Base-by-base conservation (phyloP, 331 rosid genomes). In the Stylosanthes scabra region DNA sequence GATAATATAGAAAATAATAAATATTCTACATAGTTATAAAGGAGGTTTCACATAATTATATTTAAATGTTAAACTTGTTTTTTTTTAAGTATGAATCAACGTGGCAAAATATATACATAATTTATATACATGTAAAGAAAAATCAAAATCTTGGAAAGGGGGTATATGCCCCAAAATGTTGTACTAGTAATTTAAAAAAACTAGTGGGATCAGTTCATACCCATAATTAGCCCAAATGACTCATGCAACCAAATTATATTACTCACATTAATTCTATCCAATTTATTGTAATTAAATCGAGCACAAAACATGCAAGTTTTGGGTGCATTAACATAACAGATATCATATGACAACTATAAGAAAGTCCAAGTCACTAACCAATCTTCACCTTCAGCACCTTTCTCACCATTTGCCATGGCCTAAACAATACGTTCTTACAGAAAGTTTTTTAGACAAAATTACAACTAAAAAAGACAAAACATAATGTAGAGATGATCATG, bases 311-410 rank as follows among this genome's bases (percentile, higher is more conserved):
- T 39, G 58, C 28, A 47, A 16, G 54, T 45, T 47, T 15, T 31
- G 5, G 25, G 20, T 16, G 13, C 31, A 62, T 37, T 63, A 62
- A 9, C 29, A 28, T 46, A 55, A 45, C 2, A 59, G 56, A 45
- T 28, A 41, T 42, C 14, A 10, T 41, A 58, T 34, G 51, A 27
- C 13, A 50, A 41, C 44, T 29, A 25, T 37, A 66, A 9, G 13
- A 31, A 11, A 61, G 15, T 42, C 9, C 7, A 63, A 46, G 3
- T 28, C 59, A 78, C 89, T 82, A 46, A 87, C 96, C 84, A n/a
- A 72, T 71, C 82, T 84, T 3, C 84, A 39, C 46, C 81, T 41
- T 80, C 84, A 51, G 78, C 70, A 51, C 31, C 71, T 37, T 77
- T 52, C 54, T 34, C 82, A 47, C 73, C 68, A 72, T 71, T 82